Conservation (phyloP, 2,329 filamentous ascomycete genomes). For the Colletotrichum sp. region DNA sequence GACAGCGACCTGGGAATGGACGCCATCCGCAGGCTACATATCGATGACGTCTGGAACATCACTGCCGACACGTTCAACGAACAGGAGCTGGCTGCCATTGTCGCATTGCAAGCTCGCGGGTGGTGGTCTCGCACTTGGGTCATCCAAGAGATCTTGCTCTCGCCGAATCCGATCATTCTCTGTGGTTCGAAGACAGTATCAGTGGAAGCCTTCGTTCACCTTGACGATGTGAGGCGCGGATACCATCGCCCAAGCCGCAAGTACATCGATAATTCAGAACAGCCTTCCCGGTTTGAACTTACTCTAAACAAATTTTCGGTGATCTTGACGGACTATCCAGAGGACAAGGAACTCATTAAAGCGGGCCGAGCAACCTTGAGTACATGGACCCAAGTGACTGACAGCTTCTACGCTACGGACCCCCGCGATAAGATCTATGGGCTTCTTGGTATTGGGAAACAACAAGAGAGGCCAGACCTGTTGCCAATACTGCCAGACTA, state of each 20-base stretch:
- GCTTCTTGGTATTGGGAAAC: not conserved
- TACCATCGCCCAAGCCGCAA: not conserved
- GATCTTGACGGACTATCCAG: not conserved
- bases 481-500: not conserved
- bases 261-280: not conserved
- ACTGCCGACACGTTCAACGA: not conserved
- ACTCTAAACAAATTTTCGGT: not conserved
- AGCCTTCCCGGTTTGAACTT: not conserved
- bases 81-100: not conserved
- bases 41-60: not conserved
- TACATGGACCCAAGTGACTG: not conserved
- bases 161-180: not conserved
- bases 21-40: not conserved
- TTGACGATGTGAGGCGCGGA: not conserved
- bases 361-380: not conserved
- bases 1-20: not conserved
- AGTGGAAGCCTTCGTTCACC: not conserved
- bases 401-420: not conserved
- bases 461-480: not conserved
- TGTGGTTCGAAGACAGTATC: not conserved
- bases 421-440: not conserved
- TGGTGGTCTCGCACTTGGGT: not conserved
- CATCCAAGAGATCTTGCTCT: not conserved
- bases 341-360: not conserved
- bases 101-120: not conserved